Conservation (phyloP, 192 early-diverging fungal species). For the Rhizophagus prolifer region DNA sequence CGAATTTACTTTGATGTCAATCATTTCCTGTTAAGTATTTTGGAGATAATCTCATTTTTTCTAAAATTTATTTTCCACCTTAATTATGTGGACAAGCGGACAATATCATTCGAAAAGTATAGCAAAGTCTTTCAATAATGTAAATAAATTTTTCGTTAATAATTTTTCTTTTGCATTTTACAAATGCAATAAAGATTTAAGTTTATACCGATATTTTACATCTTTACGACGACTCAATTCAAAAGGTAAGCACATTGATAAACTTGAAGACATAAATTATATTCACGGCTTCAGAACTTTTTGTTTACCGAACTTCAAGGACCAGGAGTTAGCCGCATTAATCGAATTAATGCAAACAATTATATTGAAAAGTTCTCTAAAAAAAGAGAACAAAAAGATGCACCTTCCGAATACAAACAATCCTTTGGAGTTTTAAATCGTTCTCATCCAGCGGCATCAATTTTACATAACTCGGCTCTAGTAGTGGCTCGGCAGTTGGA, state of each 20-base stretch:
- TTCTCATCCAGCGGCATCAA: slow-evolving; percentile 33
- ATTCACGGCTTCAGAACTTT: not conserved
- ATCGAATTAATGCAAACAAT: not conserved
- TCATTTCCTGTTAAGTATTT: too few relatives aligned
- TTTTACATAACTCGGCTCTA: slow-evolving; percentile 58
- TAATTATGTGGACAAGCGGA: not conserved
- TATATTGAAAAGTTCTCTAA: not conserved
- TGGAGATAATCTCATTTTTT: too few relatives aligned
- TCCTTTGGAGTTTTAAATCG: not conserved
- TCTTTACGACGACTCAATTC: not conserved
- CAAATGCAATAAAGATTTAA: not conserved
- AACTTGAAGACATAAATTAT: not conserved
- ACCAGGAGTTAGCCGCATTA: not conserved
- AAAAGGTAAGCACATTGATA: not conserved
- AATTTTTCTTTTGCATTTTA: not conserved
- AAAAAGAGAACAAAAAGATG: not conserved
- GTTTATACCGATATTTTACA: not conserved
- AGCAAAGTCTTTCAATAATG: too few relatives aligned
- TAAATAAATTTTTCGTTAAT: not conserved
- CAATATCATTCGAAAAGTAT: not conserved
- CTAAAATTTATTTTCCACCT: not conserved
- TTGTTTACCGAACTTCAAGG: not conserved
- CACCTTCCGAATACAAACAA: not conserved
- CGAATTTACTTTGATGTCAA: too few relatives aligned
- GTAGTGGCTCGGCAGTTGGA: slow-evolving; percentile 77